Conservation (phyloP, 2,329 filamentous ascomycete species). For the Phyllosticta capitalensis region DNA sequence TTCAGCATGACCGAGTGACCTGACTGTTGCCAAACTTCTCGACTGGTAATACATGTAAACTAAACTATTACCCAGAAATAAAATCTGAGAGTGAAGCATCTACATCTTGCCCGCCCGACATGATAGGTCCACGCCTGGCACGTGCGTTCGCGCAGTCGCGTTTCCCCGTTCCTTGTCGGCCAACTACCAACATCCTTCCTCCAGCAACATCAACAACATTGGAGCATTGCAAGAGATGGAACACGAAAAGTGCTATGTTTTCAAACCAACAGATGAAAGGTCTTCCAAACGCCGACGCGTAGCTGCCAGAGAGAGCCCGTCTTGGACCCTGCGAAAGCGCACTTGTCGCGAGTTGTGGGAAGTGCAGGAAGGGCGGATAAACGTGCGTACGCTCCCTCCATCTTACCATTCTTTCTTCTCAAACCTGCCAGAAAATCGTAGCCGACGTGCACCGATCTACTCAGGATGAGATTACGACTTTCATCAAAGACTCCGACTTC, state of each 20-base stretch:
- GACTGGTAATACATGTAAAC: too few species aligned
- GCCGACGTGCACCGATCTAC: conserved; percentile 31
- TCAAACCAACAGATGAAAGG: conserved; percentile 27
- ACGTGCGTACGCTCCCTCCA: conserved; percentile 33
- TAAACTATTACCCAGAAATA: too few species aligned
- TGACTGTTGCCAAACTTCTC: too few species aligned
- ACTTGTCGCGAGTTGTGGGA: conserved; percentile 57
- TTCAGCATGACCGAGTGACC: too few species aligned
- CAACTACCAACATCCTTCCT: neutral
- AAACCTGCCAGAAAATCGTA: conserved; percentile 24
- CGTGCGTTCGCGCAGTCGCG: conserved; percentile 6
- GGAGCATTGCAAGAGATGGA: conserved; percentile 28
- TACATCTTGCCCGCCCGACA: too few species aligned
- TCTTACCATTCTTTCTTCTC: neutral
- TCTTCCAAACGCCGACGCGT: conserved; percentile 33
- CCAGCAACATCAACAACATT: neutral
- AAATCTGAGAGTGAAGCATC: too few species aligned
- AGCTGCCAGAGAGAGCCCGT: conserved; percentile 22
- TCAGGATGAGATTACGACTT: conserved; percentile 28
- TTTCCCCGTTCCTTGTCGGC: neutral
- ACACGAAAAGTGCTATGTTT: conserved; percentile 40
- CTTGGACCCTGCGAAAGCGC: conserved; percentile 43
- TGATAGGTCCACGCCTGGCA: neutral
- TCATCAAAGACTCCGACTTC: conserved; percentile 24
- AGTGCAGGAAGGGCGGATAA: conserved; percentile 53